Percentiles rank a stretch among this genome's conserved stretches.
These are phyloP conservation scores for Fusarium phyllophilum DNA, from an alignment of 2,329 filamentous ascomycete species.

Conservation along the genomic window DNA sequence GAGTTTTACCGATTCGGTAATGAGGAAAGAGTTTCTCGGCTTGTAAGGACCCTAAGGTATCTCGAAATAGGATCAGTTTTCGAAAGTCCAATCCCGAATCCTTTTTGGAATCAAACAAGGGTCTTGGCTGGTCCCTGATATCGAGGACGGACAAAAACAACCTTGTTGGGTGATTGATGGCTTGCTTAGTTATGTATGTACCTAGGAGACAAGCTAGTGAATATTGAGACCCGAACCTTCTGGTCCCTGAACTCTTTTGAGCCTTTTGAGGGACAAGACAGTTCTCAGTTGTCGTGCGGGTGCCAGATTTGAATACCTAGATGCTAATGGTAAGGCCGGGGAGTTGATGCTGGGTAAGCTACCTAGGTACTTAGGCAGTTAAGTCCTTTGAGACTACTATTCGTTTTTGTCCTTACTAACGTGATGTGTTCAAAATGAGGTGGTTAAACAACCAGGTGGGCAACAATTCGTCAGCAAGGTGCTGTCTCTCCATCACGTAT, in stretches of 20 bases:
- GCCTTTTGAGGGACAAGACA: background rate
- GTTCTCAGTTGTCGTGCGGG: background rate
- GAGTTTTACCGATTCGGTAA: background rate
- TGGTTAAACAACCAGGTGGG: background rate
- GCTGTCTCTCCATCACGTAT: background rate
- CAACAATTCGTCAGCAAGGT: slow-evolving; percentile 17
- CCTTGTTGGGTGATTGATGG: slow-evolving; percentile 20
- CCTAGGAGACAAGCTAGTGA: background rate
- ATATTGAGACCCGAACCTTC: background rate
- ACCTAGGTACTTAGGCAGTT: background rate
- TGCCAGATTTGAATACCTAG: background rate
- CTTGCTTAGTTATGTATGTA: background rate
- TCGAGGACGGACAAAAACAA: slow-evolving; percentile 5
- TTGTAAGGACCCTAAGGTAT: background rate
- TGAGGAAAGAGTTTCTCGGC: background rate
- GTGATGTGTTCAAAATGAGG: background rate
- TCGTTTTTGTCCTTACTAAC: background rate
- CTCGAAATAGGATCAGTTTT: background rate
- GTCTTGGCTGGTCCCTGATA: background rate
- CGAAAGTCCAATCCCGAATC: background rate
- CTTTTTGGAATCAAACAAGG: background rate
- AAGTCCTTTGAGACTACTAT: background rate
- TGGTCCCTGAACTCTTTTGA: background rate
- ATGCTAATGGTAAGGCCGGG: background rate
- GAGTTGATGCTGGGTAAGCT: background rate